Base-by-base conservation (phyloP, 129 eudicot species). In the Sambucus nigra region DNA sequence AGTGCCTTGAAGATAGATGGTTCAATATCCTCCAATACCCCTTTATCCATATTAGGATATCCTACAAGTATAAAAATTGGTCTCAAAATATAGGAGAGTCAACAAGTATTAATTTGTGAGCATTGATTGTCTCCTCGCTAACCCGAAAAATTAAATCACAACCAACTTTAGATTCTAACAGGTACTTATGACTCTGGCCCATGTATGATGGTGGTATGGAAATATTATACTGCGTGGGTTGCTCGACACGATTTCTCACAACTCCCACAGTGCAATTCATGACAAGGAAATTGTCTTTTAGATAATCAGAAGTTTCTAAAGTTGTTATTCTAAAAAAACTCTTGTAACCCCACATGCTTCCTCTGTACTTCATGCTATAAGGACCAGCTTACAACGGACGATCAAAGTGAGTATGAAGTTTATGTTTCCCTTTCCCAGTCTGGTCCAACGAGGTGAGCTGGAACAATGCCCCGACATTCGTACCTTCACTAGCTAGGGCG, bases 391-490 rank as follows among this genome's bases (percentile, higher is more conserved):
- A 13, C 46, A 40, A 7, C 4, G 46, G 16, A 4, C 13, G 46
- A 40, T 40, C n/a, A 14, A 40, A 40, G 46, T 40, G 46, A 2
- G 14, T 40, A 14, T 7, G n/a, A 40, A 10, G 4, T 14, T 14
- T 40, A n/a, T 10, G 13, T 14, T 40, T 40, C n/a, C 46, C 46
- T 14, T 40, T 40, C 15, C 46, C 46, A 10, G 14, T 40, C 46
- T 40, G 46, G 13, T 40, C 46, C 8, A 40, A 14, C 38, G 70
- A 41, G 0, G 76, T 60, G 38, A 75, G 59, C 62, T 75, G 73
- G 58, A 75, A 70, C 57, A 75, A 54, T 11, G 81, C 81, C 70
- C 81, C 55, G n/a, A 70, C 81, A 48, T 75, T 76, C 4, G 73
- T 75, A 17, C 73, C 81, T 10, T 75, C 81, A 32, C 76, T 65